A percentile compares a stretch with the other conserved stretches of the same genome.
phyloP scores from a whole-genome alignment of 306 rosid species.

The Bauhinia variegata region DNA sequence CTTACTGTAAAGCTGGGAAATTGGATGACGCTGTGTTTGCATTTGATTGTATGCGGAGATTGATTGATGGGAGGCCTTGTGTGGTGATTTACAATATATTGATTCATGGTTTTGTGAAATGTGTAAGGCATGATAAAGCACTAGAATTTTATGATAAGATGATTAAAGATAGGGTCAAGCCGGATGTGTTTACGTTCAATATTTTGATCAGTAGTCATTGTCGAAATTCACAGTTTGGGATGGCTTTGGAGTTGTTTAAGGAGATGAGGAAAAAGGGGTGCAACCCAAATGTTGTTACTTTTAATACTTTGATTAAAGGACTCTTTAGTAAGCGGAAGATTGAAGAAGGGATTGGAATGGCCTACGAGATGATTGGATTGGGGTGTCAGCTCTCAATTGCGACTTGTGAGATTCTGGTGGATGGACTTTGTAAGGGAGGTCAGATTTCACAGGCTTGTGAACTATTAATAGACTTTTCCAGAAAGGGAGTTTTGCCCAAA shows the following conservation, averaged over 20 bases:
- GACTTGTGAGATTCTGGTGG: constrained; percentile 79
- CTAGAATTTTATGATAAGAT: constrained; percentile 59
- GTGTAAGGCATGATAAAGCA: constrained; percentile 49
- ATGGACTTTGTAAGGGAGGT: constrained; percentile 70
- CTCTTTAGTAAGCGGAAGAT: constrained; percentile 66
- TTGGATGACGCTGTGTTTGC: constrained; percentile 59
- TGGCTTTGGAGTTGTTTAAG: constrained; percentile 72
- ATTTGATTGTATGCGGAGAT: constrained; percentile 57
- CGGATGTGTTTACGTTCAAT: constrained; percentile 77
- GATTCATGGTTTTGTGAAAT: constrained; percentile 82
- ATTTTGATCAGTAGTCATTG: constrained; percentile 82
- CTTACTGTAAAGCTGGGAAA: constrained; percentile 60
- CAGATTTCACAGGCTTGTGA: constrained; percentile 52
- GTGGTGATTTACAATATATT: constrained; percentile 60
- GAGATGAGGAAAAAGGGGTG: constrained; percentile 81
- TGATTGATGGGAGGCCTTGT: constrained; percentile 73
- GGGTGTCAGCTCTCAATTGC: constrained; percentile 60
- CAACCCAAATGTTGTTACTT: constrained; percentile 85
- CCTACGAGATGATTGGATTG: constrained; percentile 75
- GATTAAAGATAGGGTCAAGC: constrained; percentile 58
- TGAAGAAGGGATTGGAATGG: constrained; percentile 78
- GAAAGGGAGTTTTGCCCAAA: constrained; percentile 59
- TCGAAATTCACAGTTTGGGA: constrained; percentile 54
- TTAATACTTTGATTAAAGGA: constrained; percentile 83
- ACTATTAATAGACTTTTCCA: constrained; percentile 57